Base-by-base conservation (phyloP, 192 early-diverging fungal species). In the Physocladia obscura region DNA sequence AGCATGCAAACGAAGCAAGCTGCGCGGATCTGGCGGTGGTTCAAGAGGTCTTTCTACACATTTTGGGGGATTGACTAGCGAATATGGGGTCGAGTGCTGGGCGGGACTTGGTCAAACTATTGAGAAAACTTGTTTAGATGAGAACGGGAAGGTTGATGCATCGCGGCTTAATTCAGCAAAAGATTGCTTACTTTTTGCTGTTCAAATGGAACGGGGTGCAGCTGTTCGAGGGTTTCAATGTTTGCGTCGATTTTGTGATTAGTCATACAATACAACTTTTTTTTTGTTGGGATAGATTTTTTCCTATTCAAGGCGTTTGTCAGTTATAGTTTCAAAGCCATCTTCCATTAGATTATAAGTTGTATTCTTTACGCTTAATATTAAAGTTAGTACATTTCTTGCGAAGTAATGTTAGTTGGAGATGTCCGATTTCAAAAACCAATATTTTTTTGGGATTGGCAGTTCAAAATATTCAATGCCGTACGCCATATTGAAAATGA, bases 401-500 rank as follows among this genome's bases (percentile, higher is more conserved):
- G 40, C n/a, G 8, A n/a, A 8, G n/a, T 8, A 44, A 13, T n/a
- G 40, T 13, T 44, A 8, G 40, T 13, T 44, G 40, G 8, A 44
- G 40, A 13, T 13, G 11, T 44, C n/a, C 11, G n/a, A n/a, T 44
- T 44, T 44, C 40, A 44, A 8, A 44, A 44, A n/a, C 8, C 40
- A 21, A 2, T 68, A 54, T 8, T 1, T 22, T 63, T 0, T 49
- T 0, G 44, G 29, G 17, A 31, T 30, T 54, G 82, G 83, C 52
- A 84, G 82, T 73, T 80, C 82, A 77, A 29, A 64, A 32, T 80
- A 79, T 51, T 56, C n/a, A n/a, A n/a, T n/a, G n/a, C n/a, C n/a
- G n/a, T n/a, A n/a, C n/a, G n/a, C n/a, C n/a, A n/a, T 84, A 11
- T 78, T 74, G 75, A 78, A 70, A 70, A 76, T 84, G 74, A n/a